These are phyloP conservation scores for Cicer yamashitae DNA, from an alignment of 306 rosid species.

Conservation along the genomic window DNA sequence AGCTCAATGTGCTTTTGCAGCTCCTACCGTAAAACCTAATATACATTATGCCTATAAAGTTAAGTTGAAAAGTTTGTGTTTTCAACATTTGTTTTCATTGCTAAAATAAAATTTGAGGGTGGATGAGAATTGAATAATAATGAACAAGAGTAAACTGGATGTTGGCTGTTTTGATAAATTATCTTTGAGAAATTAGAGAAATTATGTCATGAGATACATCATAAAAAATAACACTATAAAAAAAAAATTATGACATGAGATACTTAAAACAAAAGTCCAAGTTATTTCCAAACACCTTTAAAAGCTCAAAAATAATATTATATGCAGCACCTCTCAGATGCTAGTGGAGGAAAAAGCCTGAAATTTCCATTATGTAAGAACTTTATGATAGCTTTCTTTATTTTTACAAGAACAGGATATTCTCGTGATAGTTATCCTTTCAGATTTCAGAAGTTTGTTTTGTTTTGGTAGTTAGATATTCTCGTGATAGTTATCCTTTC, in stretches of 20 bases:
- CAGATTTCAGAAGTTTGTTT: not conserved
- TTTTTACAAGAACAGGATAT: not conserved
- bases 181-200: not conserved
- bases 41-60: no score
- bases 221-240: no score
- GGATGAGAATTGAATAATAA: no score
- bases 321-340: constrained; percentile 56
- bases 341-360: constrained; percentile 70
- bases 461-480: no score
- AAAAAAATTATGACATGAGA: not conserved
- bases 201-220: not conserved
- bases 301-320: constrained; percentile 35
- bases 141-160: no score
- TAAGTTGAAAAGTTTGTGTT: no score
- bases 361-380: constrained; percentile 54
- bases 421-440: constrained; percentile 42
- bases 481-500: constrained; percentile 42
- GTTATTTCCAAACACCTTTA: not conserved
- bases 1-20: no score
- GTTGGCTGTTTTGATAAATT: not conserved
- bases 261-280: not conserved
- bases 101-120: no score
- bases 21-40: no score
- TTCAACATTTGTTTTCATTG: no score
- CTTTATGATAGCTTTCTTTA: constrained; percentile 25